Percentiles rank a stretch among this genome's conserved stretches.
phyloP scores from a whole-genome alignment of 495 filamentous ascomycete species.

The Daldinia concentrica region DNA sequence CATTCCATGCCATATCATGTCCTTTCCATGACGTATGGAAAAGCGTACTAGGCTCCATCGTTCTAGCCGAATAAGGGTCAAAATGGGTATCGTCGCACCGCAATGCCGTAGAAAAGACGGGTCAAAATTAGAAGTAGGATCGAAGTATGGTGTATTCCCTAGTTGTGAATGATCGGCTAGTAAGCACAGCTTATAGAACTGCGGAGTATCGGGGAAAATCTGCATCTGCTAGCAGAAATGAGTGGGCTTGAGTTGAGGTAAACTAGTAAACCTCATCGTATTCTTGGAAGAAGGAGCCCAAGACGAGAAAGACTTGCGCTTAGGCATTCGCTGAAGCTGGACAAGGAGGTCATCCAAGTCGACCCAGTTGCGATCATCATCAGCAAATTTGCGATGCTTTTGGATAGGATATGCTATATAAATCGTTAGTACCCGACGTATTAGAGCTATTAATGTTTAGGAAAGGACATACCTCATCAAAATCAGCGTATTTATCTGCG shows the following conservation, averaged over 20 bases:
- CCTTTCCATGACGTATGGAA: conserved; percentile 23
- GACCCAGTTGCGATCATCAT: conserved; percentile 83
- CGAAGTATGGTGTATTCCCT: conserved; percentile 10
- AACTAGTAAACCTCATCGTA: conserved; percentile 13
- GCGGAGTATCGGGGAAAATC: background rate
- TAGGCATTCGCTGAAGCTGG: conserved; percentile 75
- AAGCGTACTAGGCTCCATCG: conserved; percentile 15
- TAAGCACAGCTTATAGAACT: conserved; percentile 8
- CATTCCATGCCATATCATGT: conserved; percentile 36
- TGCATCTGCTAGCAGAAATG: background rate
- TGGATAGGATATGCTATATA: conserved; percentile 78
- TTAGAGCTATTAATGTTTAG: background rate
- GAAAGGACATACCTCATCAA: conserved; percentile 80
- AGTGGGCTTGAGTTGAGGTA: background rate
- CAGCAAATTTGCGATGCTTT: conserved; percentile 94
- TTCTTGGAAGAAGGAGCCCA: conserved; percentile 30
- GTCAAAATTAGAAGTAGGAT: conserved; percentile 30
- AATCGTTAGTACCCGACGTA: conserved; percentile 50
- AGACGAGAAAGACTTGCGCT: conserved; percentile 42
- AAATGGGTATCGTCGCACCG: conserved; percentile 43
- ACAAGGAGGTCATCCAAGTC: conserved; percentile 86
- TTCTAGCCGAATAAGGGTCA: conserved; percentile 19
- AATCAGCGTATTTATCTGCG: conserved; percentile 95
- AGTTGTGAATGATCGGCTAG: conserved; percentile 1
- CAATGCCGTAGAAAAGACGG: conserved; percentile 26